Conservation (phyloP, 495 filamentous ascomycete genomes). For the Endocarpon pusillum region DNA sequence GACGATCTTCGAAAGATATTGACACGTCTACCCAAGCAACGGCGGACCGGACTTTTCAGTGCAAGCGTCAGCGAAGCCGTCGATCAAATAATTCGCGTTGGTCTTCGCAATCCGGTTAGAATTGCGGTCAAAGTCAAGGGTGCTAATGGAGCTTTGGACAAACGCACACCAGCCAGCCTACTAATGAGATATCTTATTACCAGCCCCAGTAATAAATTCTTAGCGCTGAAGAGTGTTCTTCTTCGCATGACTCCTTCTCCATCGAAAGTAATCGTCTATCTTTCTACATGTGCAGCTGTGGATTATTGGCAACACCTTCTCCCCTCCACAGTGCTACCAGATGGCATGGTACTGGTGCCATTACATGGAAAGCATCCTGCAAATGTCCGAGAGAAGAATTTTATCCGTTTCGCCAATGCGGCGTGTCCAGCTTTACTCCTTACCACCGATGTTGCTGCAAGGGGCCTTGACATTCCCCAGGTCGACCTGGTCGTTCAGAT, state of each 20-base stretch:
- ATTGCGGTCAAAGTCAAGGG: conserved; percentile 82
- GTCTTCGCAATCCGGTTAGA: conserved; percentile 84
- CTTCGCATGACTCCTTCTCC: conserved; percentile 49
- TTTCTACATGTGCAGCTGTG: conserved; percentile 88
- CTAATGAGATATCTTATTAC: conserved; percentile 75
- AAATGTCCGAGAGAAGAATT: conserved; percentile 65
- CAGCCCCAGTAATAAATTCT: conserved; percentile 59
- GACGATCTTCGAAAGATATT: conserved; percentile 77
- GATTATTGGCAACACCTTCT: conserved; percentile 77
- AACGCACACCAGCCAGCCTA: conserved; percentile 74
- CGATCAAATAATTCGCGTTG: conserved; percentile 79
- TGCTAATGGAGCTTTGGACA: conserved; percentile 56
- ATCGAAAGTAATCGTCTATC: conserved; percentile 75
- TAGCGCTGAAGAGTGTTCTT: conserved; percentile 54
- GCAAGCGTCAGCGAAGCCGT: conserved; percentile 85
- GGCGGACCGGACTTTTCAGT: conserved; percentile 84
- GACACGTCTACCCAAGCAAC: conserved; percentile 72
- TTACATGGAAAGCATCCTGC: conserved; percentile 81
- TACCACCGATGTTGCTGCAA: conserved; percentile 71
- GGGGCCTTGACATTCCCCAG: conserved; percentile 84
- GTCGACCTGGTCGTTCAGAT: conserved; percentile 90
- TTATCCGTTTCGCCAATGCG: conserved; percentile 54
- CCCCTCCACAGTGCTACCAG: conserved; percentile 36
- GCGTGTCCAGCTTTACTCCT: conserved; percentile 57
- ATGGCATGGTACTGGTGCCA: conserved; percentile 48